Evolutionary conservation across 139 green algal species (phyloP), one percentile per base, ranked within the genome.

Genomic region (Chlamydomonas sp.): DNA sequence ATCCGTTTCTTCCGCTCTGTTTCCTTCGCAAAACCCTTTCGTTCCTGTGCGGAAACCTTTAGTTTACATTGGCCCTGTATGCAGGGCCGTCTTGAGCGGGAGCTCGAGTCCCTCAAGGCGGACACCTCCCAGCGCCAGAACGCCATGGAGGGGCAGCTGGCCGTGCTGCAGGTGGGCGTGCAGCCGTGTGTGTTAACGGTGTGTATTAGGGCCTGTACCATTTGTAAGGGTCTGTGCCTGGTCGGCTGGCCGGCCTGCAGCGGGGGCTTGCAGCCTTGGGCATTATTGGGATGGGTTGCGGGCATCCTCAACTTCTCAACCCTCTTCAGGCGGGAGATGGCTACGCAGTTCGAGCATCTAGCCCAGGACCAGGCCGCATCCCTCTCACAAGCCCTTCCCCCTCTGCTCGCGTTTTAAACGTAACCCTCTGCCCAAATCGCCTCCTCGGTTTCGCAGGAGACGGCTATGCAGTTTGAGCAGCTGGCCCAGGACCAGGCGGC

Each of bases 331-430:
- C 80, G 74, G 73, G 76, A 60, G n/a, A 77, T 63, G 5, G 73
- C 73, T 49, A 17, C 63, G 17, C 73, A 88, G 73, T 76, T 88
- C 20, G 71, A 80, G 83, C 73, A 74, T 72, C 83, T 80, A 31
- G 83, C 83, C 3, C 73, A 62, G 0, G 83, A 87, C 17, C 61
- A 73, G 62, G 17, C 73, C n/a, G 72, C 72, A 14, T 64, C 9
- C 3, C 73, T 80, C n/a, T n/a, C n/a, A n/a, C n/a, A n/a, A n/a
- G n/a, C n/a, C n/a, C n/a, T n/a, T n/a, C n/a, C n/a, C n/a, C n/a
- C n/a, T n/a, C n/a, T n/a, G n/a, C n/a, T n/a, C n/a, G n/a, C n/a
- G n/a, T n/a, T n/a, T n/a, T n/a, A n/a, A n/a, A n/a, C n/a, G n/a
- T n/a, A n/a, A n/a, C n/a, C n/a, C n/a, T n/a, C n/a, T n/a, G 3